phyloP scores from a whole-genome alignment of 1,284 basidiomycete species.

The Cystobasidiaceae sp. region DNA sequence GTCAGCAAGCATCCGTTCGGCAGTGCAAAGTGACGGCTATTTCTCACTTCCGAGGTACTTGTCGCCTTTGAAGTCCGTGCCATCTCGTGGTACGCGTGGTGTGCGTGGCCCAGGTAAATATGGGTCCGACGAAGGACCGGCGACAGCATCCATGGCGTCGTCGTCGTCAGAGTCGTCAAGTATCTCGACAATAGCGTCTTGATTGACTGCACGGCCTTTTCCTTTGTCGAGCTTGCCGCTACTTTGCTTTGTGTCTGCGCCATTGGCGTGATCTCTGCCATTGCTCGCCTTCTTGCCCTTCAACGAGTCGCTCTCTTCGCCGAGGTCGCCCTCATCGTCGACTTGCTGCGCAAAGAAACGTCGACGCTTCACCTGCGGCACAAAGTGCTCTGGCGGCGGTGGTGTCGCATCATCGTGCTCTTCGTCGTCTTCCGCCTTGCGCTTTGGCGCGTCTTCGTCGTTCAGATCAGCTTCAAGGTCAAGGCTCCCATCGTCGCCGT shows the following conservation, averaged over 20 bases:
- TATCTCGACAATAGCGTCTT: slow-evolving; percentile 12
- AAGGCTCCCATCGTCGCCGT: too few species aligned
- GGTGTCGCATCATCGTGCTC: neutral
- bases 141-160: neutral
- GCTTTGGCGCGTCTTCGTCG: neutral
- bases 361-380: neutral
- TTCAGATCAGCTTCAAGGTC: too few species aligned
- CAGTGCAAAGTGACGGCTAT: neutral
- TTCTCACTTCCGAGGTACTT: slow-evolving; percentile 22
- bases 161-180: slow-evolving; percentile 22
- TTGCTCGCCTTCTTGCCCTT: neutral
- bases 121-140: neutral
- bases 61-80: slow-evolving; percentile 23
- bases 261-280: too few species aligned
- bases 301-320: neutral
- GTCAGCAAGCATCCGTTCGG: neutral
- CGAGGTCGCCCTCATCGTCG: neutral
- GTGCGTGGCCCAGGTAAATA: neutral
- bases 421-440: neutral
- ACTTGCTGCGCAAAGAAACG: slow-evolving; percentile 5
- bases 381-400: neutral
- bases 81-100: slow-evolving; percentile 2
- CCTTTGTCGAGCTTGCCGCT: slow-evolving; percentile 7
- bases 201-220: neutral
- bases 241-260: too few species aligned